phyloP scores from a whole-genome alignment of 2,329 filamentous ascomycete species.

The Cercospora sesami region DNA sequence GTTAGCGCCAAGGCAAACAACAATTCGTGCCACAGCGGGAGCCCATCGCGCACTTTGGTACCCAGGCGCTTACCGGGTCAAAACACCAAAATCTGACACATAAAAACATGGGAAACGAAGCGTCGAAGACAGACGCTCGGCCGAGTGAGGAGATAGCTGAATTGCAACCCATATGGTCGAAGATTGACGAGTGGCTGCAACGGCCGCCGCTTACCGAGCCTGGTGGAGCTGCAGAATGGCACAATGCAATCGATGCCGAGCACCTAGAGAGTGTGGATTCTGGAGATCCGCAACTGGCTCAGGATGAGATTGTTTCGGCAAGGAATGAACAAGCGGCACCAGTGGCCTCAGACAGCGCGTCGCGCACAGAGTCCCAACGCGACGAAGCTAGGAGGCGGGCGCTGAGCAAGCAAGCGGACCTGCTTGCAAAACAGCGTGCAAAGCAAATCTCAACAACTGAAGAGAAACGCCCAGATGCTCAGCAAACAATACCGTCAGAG shows the following conservation, averaged over 20 bases:
- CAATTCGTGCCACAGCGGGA: not conserved
- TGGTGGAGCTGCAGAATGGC: not conserved
- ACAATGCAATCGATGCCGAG: not conserved
- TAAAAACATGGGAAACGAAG: not conserved
- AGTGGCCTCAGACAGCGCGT: too few species aligned
- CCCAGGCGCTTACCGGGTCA: not conserved
- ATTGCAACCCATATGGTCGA: not conserved
- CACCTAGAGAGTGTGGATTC: not conserved
- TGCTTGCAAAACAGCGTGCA: not conserved
- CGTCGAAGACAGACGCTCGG: not conserved
- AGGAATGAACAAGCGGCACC: too few species aligned
- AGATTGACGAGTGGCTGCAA: not conserved
- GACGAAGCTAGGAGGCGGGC: not conserved
- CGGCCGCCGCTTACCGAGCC: not conserved
- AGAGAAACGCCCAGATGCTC: not conserved
- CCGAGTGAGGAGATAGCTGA: not conserved
- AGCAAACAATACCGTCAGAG: not conserved
- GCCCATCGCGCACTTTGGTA: not conserved
- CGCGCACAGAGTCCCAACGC: not conserved
- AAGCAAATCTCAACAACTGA: not conserved
- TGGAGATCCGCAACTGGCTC: not conserved
- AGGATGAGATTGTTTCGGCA: too few species aligned
- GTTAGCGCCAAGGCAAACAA: not conserved
- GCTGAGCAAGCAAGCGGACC: not conserved
- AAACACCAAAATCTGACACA: not conserved